A percentile compares a stretch with the other conserved stretches of the same genome.
These are phyloP conservation scores for Aspergillus cejpii DNA, from an alignment of 2,329 filamentous ascomycete genomes.

Conservation along the genomic window DNA sequence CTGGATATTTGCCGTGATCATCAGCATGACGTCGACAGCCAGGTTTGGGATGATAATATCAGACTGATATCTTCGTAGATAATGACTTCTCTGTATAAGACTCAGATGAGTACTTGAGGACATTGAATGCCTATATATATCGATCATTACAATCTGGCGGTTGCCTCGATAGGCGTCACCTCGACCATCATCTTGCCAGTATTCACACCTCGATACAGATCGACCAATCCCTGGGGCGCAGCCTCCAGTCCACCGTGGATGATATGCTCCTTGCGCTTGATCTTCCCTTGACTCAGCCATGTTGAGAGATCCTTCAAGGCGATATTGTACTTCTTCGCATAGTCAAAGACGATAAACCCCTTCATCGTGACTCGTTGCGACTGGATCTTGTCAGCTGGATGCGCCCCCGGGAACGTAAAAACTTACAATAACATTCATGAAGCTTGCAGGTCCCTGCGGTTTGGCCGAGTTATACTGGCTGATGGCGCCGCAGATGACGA, in stretches of 20 bases:
- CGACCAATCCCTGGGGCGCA: slow-evolving; percentile 57
- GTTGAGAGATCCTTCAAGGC: slow-evolving; percentile 56
- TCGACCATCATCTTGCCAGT: slow-evolving; percentile 57
- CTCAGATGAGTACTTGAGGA: no score
- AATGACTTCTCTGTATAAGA: no score
- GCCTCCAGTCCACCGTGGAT: slow-evolving; percentile 60
- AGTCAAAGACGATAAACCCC: slow-evolving; percentile 70
- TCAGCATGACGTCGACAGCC: slow-evolving; percentile 15
- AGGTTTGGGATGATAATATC: background rate
- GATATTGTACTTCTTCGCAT: slow-evolving; percentile 49
- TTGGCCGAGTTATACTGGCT: slow-evolving; percentile 59
- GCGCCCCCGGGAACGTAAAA: background rate
- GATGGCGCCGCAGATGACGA: slow-evolving; percentile 66
- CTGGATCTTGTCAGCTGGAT: slow-evolving; percentile 14
- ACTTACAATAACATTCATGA: slow-evolving; percentile 38
- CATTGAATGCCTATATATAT: no score
- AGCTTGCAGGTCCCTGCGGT: slow-evolving; percentile 51
- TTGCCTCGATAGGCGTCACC: slow-evolving; percentile 34
- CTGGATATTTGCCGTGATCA: background rate
- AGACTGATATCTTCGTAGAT: background rate
- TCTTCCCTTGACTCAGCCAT: slow-evolving; percentile 65
- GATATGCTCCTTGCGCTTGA: slow-evolving; percentile 65
- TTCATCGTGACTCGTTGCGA: slow-evolving; percentile 49
- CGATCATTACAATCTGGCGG: slow-evolving; percentile 38
- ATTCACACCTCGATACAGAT: slow-evolving; percentile 63